These are phyloP conservation scores for Kwoniella pini DNA, from an alignment of 768 basidiomycete species.

Conservation along the genomic window DNA sequence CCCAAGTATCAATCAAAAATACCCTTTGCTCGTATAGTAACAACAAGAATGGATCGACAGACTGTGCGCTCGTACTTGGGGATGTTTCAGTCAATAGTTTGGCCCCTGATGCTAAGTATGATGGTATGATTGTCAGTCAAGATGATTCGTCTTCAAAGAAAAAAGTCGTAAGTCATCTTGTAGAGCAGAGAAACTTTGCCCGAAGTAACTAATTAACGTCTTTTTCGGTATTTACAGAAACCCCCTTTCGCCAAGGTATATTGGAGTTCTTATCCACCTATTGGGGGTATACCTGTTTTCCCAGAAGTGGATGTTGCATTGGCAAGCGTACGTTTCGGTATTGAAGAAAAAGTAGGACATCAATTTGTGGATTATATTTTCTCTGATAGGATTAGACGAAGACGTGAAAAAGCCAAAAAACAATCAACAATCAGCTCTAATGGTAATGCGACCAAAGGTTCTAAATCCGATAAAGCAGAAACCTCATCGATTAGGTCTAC, in stretches of 20 bases:
- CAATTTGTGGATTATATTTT: slow-evolving; percentile 87
- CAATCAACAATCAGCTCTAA: background rate
- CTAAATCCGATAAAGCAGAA: background rate
- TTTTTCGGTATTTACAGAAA: background rate
- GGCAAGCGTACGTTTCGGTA: slow-evolving; percentile 81
- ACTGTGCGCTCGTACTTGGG: slow-evolving; percentile 71
- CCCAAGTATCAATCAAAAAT: slow-evolving; percentile 79
- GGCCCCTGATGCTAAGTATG: slow-evolving; percentile 74
- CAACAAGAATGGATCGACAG: slow-evolving; percentile 82
- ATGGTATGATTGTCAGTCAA: slow-evolving; percentile 58
- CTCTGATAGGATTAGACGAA: slow-evolving; percentile 53
- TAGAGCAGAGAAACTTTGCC: background rate
- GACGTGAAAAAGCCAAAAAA: slow-evolving; percentile 11
- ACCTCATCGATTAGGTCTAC: background rate
- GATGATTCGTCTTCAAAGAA: slow-evolving; percentile 3
- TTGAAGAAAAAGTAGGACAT: slow-evolving; percentile 78
- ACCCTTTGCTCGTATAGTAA: slow-evolving; percentile 80
- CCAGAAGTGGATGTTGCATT: slow-evolving; percentile 76
- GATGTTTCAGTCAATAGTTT: slow-evolving; percentile 85
- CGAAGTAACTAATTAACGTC: background rate
- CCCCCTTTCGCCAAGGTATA: slow-evolving; percentile 73
- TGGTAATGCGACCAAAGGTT: background rate
- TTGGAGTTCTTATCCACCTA: slow-evolving; percentile 83
- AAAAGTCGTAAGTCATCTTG: slow-evolving; percentile 9
- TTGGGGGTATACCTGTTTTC: slow-evolving; percentile 89